These are phyloP conservation scores for Vararia minispora DNA, from an alignment of 768 basidiomycete species.

Conservation along the genomic window DNA sequence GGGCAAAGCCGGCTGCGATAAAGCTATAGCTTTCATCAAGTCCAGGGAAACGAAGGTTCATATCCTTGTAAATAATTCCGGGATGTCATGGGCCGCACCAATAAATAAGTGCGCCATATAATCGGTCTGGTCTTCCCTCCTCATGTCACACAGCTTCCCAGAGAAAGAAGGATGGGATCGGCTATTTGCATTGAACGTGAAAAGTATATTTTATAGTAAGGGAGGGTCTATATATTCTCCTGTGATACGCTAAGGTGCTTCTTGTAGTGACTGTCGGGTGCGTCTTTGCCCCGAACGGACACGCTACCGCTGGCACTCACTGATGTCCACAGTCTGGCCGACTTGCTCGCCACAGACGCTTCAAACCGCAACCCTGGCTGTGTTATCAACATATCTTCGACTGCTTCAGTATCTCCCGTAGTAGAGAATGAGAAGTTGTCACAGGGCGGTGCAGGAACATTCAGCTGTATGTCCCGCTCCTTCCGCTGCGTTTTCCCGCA, in stretches of 20 bases:
- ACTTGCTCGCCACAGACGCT: constrained; percentile 54
- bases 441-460: constrained; percentile 49
- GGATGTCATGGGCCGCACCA: constrained; percentile 67
- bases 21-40: constrained; percentile 56
- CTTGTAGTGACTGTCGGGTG: constrained; percentile 42
- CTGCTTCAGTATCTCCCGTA: constrained; percentile 41
- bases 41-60: constrained; percentile 64
- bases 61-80: constrained; percentile 78
- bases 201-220: constrained; percentile 74
- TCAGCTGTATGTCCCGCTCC: constrained; percentile 52
- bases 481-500: background rate
- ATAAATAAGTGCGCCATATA: constrained; percentile 32
- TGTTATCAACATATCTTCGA: constrained; percentile 78
- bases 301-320: background rate
- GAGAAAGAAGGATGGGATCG: constrained; percentile 84
- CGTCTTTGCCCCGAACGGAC: too few relatives aligned
- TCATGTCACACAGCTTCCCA: constrained; percentile 32
- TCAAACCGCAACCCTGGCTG: constrained; percentile 54
- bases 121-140: background rate
- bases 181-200: constrained; percentile 75
- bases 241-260: background rate
- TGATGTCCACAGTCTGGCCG: constrained; percentile 33
- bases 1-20: constrained; percentile 73
- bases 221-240: constrained; percentile 1
- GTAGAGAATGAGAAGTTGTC: constrained; percentile 40